Conservation (phyloP, 1,284 basidiomycete genomes). For the Rhodotorula sp. region DNA sequence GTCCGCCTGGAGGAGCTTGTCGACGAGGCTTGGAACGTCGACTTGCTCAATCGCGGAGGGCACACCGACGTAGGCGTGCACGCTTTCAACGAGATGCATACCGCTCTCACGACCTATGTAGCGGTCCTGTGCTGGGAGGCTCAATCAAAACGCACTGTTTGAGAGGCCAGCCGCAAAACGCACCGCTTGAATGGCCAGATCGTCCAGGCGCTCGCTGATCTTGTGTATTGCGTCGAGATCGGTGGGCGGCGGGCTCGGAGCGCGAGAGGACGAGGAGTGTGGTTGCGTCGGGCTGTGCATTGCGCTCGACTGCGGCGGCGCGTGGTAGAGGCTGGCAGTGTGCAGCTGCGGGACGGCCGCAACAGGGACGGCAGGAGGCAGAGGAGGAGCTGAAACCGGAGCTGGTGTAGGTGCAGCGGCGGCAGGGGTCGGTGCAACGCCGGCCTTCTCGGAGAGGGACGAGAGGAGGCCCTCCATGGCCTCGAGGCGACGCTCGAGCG, state of each 20-base stretch:
- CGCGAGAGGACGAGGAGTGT: neutral
- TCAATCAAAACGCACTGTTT: too few relatives aligned
- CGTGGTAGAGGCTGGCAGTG: neutral
- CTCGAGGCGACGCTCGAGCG: conserved; percentile 67
- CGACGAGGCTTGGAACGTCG: conserved; percentile 1
- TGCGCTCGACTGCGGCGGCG: neutral
- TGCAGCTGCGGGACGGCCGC: neutral
- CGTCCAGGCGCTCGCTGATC: conserved; percentile 17
- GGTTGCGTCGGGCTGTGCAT: neutral
- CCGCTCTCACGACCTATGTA: conserved; percentile 40
- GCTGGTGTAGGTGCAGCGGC: neutral
- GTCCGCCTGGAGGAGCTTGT: neutral
- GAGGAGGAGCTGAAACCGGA: neutral
- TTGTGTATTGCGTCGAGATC: conserved; percentile 22
- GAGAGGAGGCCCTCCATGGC: conserved; percentile 65
- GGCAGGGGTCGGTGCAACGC: neutral
- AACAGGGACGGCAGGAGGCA: neutral
- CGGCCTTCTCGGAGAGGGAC: conserved; percentile 7
- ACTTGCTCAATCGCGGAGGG: neutral
- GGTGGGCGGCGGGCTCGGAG: conserved; percentile 10
- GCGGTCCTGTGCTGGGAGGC: conserved; percentile 21
- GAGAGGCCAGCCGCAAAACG: neutral
- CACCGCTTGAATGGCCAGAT: conserved; percentile 24
- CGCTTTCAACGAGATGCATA: conserved; percentile 29
- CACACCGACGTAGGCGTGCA: conserved; percentile 17